Base-by-base conservation (phyloP, 2,329 filamentous ascomycete species). In the Paraphaeosphaeria minitans region DNA sequence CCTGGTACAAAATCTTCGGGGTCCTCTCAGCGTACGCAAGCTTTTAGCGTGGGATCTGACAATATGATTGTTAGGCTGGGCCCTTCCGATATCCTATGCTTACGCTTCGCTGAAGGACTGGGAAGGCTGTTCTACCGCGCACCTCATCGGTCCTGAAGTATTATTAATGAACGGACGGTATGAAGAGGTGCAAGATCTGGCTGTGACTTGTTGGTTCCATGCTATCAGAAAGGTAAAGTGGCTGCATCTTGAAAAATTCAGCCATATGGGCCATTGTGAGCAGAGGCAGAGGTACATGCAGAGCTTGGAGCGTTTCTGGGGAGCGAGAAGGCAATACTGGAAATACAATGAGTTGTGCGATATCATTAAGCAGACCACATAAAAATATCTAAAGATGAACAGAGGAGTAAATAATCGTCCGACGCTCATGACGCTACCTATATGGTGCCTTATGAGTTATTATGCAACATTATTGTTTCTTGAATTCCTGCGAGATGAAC, bases 111-210 rank as follows among this genome's bases (percentile, higher is more conserved):
- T 82, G 33, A 77, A 76, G 58, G 62, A 69, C 19, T 82, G 78
- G 78, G 68, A 65, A 37, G 67, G 55, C 6, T 57, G 14, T 21
- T 53, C 49, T 6, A 48, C 39, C 12, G 55, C 49, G 33, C 48
- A 79, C n/a, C 66, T 70, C 1, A 59, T 60, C 63, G 68, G 6
- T 52, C 73, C 31, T 2, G 73, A 53, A 69, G 78, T 76, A 4
- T 63, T 83, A 35, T 61, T 82, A 0, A 70, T 80, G 49, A 81
- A 82, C 64, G 79, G 78, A 7, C 66, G 72, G 47, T 79, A 75
- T 57, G 80, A 82, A 58, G 74, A 78, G 60, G 51, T 53, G 13
- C 39, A 53, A 7, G 51, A 53, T 45, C 13, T 45, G 22, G 41
- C 39, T 37, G 51, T 53, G 6, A 12, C 27, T 14, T 41, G 41